Evolutionary conservation across 2,329 filamentous ascomycete species (phyloP), one percentile per base, ranked within the genome.

Genomic region (Fusarium irregulare): DNA sequence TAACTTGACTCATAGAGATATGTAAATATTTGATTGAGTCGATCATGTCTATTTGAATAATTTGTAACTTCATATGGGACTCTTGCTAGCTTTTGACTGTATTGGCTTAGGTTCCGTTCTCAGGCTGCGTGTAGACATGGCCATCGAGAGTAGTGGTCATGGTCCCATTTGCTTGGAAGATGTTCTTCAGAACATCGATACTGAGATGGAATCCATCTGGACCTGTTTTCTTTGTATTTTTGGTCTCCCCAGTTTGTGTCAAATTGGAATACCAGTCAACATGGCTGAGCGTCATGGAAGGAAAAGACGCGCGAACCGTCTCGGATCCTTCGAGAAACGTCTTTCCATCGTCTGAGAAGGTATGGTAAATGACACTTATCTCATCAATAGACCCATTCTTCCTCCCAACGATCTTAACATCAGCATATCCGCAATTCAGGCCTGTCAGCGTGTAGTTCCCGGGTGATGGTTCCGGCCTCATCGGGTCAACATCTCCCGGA

Each of bases 191-290:
- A n/a, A 67, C 32, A 47, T 69, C 63, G 20, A 69, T 56, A 1
- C 18, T 21, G 1, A 60, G 40, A 1, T 69, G 55, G 41, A 60
- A 69, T 4, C 66, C 59, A 13, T 21, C 32, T 5, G 28, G 40
- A 6, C 64, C 54, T n/a, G 83, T 84, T 53, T 75, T 78, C 71
- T 83, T 84, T 2, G 74, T 80, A 1, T 71, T 76, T 7, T 68
- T 66, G 0, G 66, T 68, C 4, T 60, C 63, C 0, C 81, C 81
- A 2, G 69, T 79, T 23, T 79, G 76, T 2, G 71, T 68, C 2
- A 83, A 61, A 57, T 83, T 74, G 1, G 81, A 84, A 21, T 71
- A 78, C 80, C 80, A 83, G 41, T 80, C 76, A 1, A 82, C 42
- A 14, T 50, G 54, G 12, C 42, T 56, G 2, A 56, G 44, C 11